Conservation (phyloP, 2,329 filamentous ascomycete species). For the Exutisphaerella laricina region DNA sequence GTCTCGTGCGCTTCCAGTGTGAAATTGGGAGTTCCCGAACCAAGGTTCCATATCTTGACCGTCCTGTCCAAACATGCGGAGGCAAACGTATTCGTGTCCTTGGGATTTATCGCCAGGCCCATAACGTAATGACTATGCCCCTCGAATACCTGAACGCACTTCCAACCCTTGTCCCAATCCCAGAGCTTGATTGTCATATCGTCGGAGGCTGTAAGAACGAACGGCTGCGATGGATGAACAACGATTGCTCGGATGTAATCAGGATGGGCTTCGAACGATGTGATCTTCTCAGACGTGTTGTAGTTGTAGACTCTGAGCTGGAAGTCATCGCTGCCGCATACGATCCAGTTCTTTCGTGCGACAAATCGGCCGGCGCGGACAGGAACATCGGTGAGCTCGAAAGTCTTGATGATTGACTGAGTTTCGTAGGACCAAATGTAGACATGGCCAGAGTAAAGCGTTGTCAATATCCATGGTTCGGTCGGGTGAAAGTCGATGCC, state of each 20-base stretch:
- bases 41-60: conserved; percentile 96
- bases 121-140: conserved; percentile 97
- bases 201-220: conserved; percentile 92
- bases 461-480: conserved; percentile 93
- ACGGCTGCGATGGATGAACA: conserved; percentile 91
- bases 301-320: conserved; percentile 91
- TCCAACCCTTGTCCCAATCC: conserved; percentile 99
- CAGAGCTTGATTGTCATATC: conserved; percentile 98
- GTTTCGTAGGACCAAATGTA: conserved; percentile 99
- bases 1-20: conserved; percentile 95
- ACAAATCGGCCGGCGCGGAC: conserved; percentile 95
- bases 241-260: conserved; percentile 97
- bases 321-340: conserved; percentile 80
- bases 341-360: conserved; percentile 89
- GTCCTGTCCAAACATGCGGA: conserved; percentile 94
- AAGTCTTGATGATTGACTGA: conserved; percentile 95
- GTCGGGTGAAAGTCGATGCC: conserved; percentile 95
- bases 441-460: conserved; percentile 94
- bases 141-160: conserved; percentile 94
- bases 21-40: conserved; percentile 89
- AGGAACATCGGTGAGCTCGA: conserved; percentile 96
- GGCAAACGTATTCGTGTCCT: conserved; percentile 61
- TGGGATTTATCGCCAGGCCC: conserved; percentile 94
- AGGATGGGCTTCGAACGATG: conserved; percentile 92
- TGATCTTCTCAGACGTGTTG: conserved; percentile 98